These are phyloP conservation scores for Sugiyamaella japonica DNA, from an alignment of 1,139 yeast genomes.

Conservation along the genomic window DNA sequence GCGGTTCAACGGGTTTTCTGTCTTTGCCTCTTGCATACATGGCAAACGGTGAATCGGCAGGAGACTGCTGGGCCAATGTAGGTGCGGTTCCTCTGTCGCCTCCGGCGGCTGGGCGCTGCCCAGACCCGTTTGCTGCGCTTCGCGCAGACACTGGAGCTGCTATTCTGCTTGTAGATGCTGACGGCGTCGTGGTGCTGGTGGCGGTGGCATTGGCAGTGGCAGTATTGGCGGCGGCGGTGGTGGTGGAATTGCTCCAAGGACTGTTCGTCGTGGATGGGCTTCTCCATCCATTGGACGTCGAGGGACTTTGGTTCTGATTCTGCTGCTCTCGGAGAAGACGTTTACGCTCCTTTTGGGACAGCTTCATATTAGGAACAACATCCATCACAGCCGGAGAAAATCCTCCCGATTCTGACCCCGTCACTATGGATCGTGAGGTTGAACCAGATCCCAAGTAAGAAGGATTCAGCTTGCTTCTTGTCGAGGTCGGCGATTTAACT, in stretches of 20 bases:
- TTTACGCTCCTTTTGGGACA: slow-evolving; percentile 57
- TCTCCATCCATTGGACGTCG: slow-evolving; percentile 6
- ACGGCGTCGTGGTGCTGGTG: background rate
- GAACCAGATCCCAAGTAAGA: background rate
- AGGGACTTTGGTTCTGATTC: slow-evolving; percentile 9
- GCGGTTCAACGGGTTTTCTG: slow-evolving; percentile 8
- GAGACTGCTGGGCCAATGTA: background rate
- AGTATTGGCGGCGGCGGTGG: background rate
- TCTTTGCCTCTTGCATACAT: slow-evolving; percentile 18
- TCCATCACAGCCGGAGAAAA: slow-evolving; percentile 19
- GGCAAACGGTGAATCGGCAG: slow-evolving; percentile 23
- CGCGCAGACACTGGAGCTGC: too few species aligned
- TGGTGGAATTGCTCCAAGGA: slow-evolving; percentile 10
- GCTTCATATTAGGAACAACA: slow-evolving; percentile 27
- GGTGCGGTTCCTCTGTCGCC: too few species aligned
- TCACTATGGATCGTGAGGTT: background rate
- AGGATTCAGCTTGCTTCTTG: slow-evolving; percentile 17
- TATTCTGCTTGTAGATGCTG: too few species aligned
- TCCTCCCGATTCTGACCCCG: background rate
- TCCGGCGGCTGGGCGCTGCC: too few species aligned
- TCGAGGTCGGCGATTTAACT: slow-evolving; percentile 13
- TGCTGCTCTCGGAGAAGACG: slow-evolving; percentile 35
- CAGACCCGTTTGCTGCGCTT: too few species aligned
- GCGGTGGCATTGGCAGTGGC: background rate
- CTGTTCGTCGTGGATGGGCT: slow-evolving; percentile 3